Evolutionary conservation across 495 filamentous ascomycete species (phyloP), one percentile per base, ranked within the genome.

Genomic region (Barbatosphaeria neglecta): DNA sequence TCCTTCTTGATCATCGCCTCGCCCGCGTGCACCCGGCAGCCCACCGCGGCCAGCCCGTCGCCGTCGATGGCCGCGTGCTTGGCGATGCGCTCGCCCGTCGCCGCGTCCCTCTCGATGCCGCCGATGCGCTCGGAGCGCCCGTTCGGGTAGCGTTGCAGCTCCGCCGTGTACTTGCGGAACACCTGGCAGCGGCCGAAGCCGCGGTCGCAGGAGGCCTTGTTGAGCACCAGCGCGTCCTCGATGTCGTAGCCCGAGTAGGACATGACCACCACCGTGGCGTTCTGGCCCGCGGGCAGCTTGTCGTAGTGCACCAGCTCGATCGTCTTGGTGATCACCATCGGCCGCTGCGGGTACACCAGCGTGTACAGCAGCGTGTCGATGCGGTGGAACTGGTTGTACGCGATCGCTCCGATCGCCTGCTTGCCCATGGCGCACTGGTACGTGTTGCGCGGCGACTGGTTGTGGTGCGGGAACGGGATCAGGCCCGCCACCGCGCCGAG

Each of bases 391-490:
- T 97, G 93, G 57, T 99, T 99, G 51, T 92, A 88, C 11, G 90
- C 90, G 60, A 97, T 95, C 17, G 90, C 87, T 42, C 92, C 92
- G 61, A 99, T 96, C 16, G 92, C 92, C 84, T 99, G 92, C 67
- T 99, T 99, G 73, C 92, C 92, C 92, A 99, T 99, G 65, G 92
- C 92, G 63, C 93, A 96, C 69, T 98, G 92, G 59, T 99, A 99
- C 7, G 92, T 99, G 61, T 99, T 99, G 69, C 92, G 81, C 8
- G 92, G 92, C 4, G 92, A 99, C 64, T 99, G 92, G 63, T 99
- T 99, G 71, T 99, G 92, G 66, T 99, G 93, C 10, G 92, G 92
- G 58, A 96, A 99, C 4, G 92, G 92, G 55, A 99, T 97, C 18
- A 99, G 72, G 33, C 92, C 90, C 31, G 92, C 92, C 27, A 97